Evolutionary conservation across 2,329 filamentous ascomycete genomes (phyloP), one percentile per base, ranked within the genome.

Genomic region (Macrophomina pseudophaseolina): DNA sequence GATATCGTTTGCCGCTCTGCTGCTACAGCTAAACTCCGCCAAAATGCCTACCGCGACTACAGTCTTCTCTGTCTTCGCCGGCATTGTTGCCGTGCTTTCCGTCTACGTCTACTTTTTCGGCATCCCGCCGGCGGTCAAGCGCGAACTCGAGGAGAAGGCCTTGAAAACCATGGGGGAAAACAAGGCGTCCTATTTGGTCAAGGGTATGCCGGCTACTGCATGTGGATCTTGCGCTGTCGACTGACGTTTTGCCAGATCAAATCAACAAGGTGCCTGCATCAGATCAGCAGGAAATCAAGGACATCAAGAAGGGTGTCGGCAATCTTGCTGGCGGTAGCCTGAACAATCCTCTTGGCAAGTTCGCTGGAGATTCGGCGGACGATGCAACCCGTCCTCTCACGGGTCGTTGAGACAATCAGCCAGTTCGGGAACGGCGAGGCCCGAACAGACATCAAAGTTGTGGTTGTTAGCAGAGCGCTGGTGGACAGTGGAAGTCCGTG

Each of bases 101-200:
- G 75, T 76, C 32, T 80, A 79, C 68, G 70, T 84, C 71, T 82
- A 80, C 73, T 69, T 84, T 69, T 83, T 83, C 72, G 82, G 82
- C 54, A 80, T 84, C 63, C 81, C 82, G 2, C 78, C 79, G 0
- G 79, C 81, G 68, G 69, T 80, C 66, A 84, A 84, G 74, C 79
- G 80, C 65, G 76, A 80, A 68, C 73, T 84, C 68, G 81, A 84
- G 70, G 75, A 79, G 35, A 74, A 79, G 65, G 82, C 81, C 4
- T 75, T 84, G 46, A 74, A 82, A 69, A 82, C 81, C n/a, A 84
- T 84, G 81, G 82, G 82, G 67, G 82, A 84, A 72, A 84, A 84
- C 75, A 84, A 84, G 71, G 76, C 78, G 69, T 79, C 77, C 16
- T 80, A 80, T 69, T 68, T 79, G 48, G 72, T 76, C 68, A 79